phyloP scores from a whole-genome alignment of 306 rosid genomes.

The Aeschynomene evenia region DNA sequence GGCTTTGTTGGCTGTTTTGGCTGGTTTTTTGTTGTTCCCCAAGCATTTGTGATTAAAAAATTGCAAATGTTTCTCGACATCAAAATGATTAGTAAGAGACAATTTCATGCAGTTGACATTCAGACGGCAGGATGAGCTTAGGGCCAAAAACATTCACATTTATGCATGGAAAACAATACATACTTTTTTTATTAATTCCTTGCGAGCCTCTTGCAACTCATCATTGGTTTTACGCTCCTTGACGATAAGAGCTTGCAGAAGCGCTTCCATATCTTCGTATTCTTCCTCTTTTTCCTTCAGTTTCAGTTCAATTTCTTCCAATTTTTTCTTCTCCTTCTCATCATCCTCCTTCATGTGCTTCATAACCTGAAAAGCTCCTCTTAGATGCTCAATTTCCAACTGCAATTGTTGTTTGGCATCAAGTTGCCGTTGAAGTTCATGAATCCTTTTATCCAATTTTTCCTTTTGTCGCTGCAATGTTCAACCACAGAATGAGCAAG shows the following conservation, averaged over 20 bases:
- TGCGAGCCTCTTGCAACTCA: constrained; percentile 82
- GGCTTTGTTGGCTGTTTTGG: no score
- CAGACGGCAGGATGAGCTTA: neutral
- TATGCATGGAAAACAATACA: neutral
- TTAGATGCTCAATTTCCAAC: constrained; percentile 58
- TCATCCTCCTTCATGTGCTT: constrained; percentile 67
- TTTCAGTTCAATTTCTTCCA: constrained; percentile 41
- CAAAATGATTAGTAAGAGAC: constrained; percentile 2
- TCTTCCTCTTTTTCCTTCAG: constrained; percentile 69
- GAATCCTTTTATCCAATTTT: constrained; percentile 44
- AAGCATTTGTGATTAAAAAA: no score
- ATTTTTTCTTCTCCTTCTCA: constrained; percentile 47
- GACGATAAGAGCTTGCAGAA: constrained; percentile 49
- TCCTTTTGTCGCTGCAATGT: constrained; percentile 66
- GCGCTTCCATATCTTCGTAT: constrained; percentile 25
- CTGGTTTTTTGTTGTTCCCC: no score
- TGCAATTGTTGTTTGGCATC: constrained; percentile 75
- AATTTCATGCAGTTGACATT: neutral
- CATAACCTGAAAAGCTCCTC: constrained; percentile 73
- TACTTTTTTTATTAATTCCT: constrained; percentile 61
- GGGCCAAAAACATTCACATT: neutral
- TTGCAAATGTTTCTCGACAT: neutral
- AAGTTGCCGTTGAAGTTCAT: constrained; percentile 62
- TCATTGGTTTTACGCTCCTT: constrained; percentile 70
- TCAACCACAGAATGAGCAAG: constrained; percentile 2